Conservation (phyloP, 768 basidiomycete genomes). For the Tephrocybe rancida region DNA sequence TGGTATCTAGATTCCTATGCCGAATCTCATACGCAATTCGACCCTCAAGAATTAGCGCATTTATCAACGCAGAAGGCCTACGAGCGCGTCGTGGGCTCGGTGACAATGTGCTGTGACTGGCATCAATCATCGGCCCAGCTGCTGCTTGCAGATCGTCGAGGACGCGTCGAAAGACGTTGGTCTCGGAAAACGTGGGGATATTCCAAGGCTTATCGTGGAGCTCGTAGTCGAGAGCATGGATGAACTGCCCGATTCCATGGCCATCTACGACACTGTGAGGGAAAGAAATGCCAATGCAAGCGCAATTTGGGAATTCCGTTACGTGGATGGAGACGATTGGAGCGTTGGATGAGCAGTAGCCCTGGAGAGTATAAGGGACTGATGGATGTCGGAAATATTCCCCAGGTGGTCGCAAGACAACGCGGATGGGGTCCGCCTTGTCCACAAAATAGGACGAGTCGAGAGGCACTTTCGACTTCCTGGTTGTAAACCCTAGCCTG, state of each 20-base stretch:
- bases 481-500: not conserved
- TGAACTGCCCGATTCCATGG: not conserved
- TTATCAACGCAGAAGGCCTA: too few relatives aligned
- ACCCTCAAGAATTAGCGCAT: too few relatives aligned
- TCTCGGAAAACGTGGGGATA: not conserved
- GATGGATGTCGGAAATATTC: slow-evolving; percentile 8
- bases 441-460: not conserved
- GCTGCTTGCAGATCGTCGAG: too few relatives aligned
- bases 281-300: slow-evolving; percentile 6
- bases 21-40: too few relatives aligned
- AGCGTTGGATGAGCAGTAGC: not conserved
- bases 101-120: too few relatives aligned
- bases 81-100: too few relatives aligned
- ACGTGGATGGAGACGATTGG: slow-evolving; percentile 11
- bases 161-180: too few relatives aligned
- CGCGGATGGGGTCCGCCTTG: too few relatives aligned
- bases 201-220: slow-evolving; percentile 1
- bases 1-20: too few relatives aligned
- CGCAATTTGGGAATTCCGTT: not conserved
- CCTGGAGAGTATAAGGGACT: not conserved
- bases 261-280: slow-evolving; percentile 8
- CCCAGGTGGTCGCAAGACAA: not conserved
- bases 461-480: not conserved
- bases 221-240: not conserved
- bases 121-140: too few relatives aligned